These are phyloP conservation scores for Rhizomucor pusillus DNA, from an alignment of 371 early-diverging fungal genomes.

Conservation along the genomic window DNA sequence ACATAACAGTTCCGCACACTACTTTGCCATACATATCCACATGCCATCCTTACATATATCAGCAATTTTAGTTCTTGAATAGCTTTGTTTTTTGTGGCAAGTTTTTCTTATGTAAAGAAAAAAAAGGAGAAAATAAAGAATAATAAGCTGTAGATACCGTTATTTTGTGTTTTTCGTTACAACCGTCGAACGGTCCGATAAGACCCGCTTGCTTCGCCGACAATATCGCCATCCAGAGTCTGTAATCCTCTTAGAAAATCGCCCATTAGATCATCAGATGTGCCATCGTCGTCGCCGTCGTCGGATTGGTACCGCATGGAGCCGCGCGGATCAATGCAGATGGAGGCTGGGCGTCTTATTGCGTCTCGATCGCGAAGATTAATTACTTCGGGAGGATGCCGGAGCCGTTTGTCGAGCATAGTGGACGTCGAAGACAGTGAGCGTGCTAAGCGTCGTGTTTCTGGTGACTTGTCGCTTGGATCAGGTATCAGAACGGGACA, in stretches of 20 bases:
- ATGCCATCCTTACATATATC: no score
- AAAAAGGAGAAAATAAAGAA: constrained; percentile 3
- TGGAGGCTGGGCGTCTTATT: constrained; percentile 33
- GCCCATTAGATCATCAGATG: constrained; percentile 33
- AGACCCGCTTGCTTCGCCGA: constrained; percentile 37
- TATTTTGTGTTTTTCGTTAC: not conserved
- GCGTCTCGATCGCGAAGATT: constrained; percentile 24
- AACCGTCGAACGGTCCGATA: constrained; percentile 24
- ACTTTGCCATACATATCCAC: no score
- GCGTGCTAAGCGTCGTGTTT: constrained; percentile 22
- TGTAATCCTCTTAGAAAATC: constrained; percentile 42
- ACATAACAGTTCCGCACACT: no score
- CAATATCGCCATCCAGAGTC: constrained; percentile 40
- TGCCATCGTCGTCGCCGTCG: constrained; percentile 8
- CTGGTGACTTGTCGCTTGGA: constrained; percentile 13
- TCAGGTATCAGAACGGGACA: constrained; percentile 25
- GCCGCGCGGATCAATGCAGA: constrained; percentile 39
- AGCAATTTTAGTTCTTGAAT: no score
- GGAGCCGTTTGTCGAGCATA: constrained; percentile 8
- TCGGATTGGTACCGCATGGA: constrained; percentile 19
- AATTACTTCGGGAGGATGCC: constrained; percentile 21
- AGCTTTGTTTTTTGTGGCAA: no score
- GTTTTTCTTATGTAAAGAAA: no score
- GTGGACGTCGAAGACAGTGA: constrained; percentile 21
- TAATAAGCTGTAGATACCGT: not conserved